phyloP scores from a whole-genome alignment of 1,284 basidiomycete species.

The Cerrena zonata region DNA sequence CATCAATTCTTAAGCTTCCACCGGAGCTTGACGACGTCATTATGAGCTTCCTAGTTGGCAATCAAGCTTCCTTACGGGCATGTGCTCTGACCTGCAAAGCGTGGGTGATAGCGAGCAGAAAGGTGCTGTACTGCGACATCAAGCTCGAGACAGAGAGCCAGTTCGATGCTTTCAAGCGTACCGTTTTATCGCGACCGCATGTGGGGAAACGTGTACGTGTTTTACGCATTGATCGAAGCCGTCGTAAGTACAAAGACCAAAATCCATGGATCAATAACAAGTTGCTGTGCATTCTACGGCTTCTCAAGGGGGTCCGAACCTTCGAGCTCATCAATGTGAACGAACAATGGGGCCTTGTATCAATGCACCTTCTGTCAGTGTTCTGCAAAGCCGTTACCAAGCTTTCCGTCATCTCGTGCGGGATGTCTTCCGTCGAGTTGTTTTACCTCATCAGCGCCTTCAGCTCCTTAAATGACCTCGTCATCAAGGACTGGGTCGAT shows the following conservation, averaged over 20 bases:
- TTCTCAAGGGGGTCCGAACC: not conserved
- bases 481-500: not conserved
- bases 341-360: not conserved
- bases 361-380: not conserved
- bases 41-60: not conserved
- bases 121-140: slow-evolving; percentile 1
- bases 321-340: not conserved
- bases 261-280: slow-evolving; percentile 4
- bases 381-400: not conserved
- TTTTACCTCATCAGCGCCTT: not conserved
- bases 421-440: not conserved
- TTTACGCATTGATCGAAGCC: not conserved
- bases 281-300: not conserved
- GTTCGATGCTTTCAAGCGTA: not conserved
- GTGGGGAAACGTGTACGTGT: not conserved
- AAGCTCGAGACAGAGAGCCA: not conserved
- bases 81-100: not conserved
- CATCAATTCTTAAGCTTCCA: no score
- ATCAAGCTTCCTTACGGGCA: not conserved
- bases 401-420: not conserved
- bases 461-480: not conserved
- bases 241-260: not conserved
- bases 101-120: not conserved
- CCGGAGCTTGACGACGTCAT: slow-evolving; percentile 2
- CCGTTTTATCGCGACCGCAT: not conserved